These are phyloP conservation scores for Cryptosporidium sp. DNA, from an alignment of 169 alveolate species.

Conservation along the genomic window DNA sequence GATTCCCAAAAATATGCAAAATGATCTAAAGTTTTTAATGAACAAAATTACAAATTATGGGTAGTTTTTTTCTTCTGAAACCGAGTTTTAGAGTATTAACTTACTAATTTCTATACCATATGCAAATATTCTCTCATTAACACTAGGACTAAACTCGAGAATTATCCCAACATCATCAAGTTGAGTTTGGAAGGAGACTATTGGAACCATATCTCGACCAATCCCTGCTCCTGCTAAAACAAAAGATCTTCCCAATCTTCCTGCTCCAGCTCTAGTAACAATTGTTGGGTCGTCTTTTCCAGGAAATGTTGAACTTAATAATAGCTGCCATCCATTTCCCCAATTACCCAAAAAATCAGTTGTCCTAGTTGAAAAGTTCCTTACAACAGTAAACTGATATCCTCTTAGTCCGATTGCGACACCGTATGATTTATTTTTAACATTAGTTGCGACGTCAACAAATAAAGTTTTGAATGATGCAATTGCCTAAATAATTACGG, in stretches of 20 bases:
- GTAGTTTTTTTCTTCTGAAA: background rate
- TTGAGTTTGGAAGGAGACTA: constrained; percentile 73
- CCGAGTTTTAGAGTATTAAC: background rate
- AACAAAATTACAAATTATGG: background rate
- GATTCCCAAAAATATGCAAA: constrained; percentile 75
- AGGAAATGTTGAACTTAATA: constrained; percentile 61
- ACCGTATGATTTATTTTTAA: constrained; percentile 49
- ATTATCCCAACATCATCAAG: constrained; percentile 69
- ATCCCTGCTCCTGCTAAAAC: constrained; percentile 73
- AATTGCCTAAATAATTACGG: constrained; percentile 22
- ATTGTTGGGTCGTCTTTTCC: constrained; percentile 26
- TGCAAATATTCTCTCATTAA: constrained; percentile 61
- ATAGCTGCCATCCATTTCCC: constrained; percentile 73
- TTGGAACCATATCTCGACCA: constrained; percentile 65
- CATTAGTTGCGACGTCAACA: constrained; percentile 64
- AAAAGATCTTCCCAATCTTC: constrained; percentile 72
- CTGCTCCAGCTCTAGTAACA: constrained; percentile 66
- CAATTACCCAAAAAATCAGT: constrained; percentile 68
- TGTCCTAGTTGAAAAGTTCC: constrained; percentile 52
- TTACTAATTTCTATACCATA: constrained; percentile 74
- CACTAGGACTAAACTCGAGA: constrained; percentile 51
- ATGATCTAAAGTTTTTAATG: constrained; percentile 31
- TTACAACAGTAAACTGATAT: constrained; percentile 67
- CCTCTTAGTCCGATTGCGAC: constrained; percentile 71
- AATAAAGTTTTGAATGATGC: constrained; percentile 70